phyloP scores from a whole-genome alignment of 2,329 filamentous ascomycete genomes.

The Sarocladium oryzae region DNA sequence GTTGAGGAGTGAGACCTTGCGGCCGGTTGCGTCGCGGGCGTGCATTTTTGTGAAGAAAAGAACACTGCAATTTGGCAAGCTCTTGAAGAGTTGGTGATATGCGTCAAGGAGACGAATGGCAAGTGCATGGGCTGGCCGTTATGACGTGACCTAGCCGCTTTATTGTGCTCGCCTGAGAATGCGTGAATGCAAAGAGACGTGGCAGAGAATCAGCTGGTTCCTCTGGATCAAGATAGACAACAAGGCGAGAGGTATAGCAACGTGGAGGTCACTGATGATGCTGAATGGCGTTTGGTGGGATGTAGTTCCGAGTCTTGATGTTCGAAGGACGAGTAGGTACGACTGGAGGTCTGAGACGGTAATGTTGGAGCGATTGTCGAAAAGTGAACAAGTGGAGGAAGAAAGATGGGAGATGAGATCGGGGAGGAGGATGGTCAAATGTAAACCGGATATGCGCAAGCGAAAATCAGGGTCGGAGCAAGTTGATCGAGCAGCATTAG shows the following conservation, averaged over 20 bases:
- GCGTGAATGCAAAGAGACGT: too few relatives aligned
- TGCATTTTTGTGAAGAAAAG: slow-evolving; percentile 35
- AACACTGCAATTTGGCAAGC: neutral
- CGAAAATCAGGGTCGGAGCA: slow-evolving; percentile 9
- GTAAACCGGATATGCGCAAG: neutral
- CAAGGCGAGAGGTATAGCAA: too few relatives aligned
- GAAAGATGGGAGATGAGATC: neutral
- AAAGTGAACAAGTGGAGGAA: slow-evolving; percentile 6
- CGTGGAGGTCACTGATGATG: too few relatives aligned
- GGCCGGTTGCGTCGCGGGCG: slow-evolving; percentile 48
- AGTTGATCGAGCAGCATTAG: slow-evolving; percentile 5
- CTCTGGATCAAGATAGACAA: too few relatives aligned
- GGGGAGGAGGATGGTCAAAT: slow-evolving; percentile 7
- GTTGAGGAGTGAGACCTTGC: slow-evolving; percentile 54
- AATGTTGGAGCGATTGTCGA: slow-evolving; percentile 7
- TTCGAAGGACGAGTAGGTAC: neutral
- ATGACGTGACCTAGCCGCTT: neutral
- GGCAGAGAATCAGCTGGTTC: too few relatives aligned
- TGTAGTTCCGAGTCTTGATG: neutral
- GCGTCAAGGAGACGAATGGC: neutral
- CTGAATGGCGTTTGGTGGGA: too few relatives aligned
- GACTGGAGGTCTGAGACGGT: neutral
- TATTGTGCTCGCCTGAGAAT: neutral
- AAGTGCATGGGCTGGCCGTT: neutral
- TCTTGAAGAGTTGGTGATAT: neutral